Evolutionary conservation across 768 basidiomycete genomes (phyloP).

Genomic region (Rhodosporidiobolus odoratus): DNA sequence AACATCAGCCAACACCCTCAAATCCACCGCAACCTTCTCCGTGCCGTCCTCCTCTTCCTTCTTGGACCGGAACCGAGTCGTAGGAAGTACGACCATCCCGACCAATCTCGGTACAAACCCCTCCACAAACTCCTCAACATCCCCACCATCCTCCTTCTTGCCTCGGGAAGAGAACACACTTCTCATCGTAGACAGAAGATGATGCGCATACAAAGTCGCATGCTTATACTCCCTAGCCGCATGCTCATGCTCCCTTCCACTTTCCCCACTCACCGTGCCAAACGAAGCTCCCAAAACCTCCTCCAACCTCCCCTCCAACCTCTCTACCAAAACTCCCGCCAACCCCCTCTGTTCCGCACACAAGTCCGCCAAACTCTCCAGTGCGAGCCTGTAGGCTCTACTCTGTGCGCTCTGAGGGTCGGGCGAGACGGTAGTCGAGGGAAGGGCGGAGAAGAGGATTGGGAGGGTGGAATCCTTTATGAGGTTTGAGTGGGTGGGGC

Average conservation of each 20-base stretch:
- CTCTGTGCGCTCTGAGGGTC: slow-evolving; percentile 55
- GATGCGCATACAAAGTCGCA: slow-evolving; percentile 75
- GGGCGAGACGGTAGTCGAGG: slow-evolving; percentile 59
- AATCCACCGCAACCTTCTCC: slow-evolving; percentile 48
- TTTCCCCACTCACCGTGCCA: slow-evolving; percentile 22
- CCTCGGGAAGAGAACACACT: slow-evolving; percentile 59
- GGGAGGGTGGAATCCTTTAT: slow-evolving; percentile 74
- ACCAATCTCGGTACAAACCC: slow-evolving; percentile 66
- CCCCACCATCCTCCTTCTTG: slow-evolving; percentile 54
- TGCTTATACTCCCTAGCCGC: slow-evolving; percentile 56
- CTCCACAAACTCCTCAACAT: slow-evolving; percentile 76
- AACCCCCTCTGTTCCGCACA: slow-evolving; percentile 63
- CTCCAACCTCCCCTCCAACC: slow-evolving; percentile 71
- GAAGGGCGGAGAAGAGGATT: slow-evolving; percentile 67
- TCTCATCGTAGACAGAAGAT: slow-evolving; percentile 66
- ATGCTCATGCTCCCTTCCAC: no score
- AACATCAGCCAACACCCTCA: slow-evolving; percentile 59
- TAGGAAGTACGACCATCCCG: slow-evolving; percentile 56
- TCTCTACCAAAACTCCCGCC: slow-evolving; percentile 77
- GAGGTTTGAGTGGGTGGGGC: slow-evolving; percentile 3
- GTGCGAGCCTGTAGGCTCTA: slow-evolving; percentile 54
- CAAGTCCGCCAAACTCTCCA: slow-evolving; percentile 59
- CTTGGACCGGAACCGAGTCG: no score
- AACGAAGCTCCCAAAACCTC: slow-evolving; percentile 34
- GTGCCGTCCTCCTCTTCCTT: slow-evolving; percentile 34